Base-by-base conservation (phyloP, 768 basidiomycete species). In the Suillus sp. region DNA sequence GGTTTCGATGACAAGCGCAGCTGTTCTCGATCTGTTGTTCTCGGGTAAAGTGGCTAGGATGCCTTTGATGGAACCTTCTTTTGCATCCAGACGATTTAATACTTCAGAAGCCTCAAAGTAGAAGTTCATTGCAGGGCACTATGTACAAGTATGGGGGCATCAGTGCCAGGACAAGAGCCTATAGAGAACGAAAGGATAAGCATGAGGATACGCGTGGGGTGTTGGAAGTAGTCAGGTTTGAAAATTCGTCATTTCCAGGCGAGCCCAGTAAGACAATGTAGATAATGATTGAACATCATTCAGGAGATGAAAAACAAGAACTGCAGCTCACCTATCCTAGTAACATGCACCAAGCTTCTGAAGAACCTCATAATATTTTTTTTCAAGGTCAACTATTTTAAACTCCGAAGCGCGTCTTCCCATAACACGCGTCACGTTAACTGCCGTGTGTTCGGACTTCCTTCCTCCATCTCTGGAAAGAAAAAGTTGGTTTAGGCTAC, bases 21-120 rank as follows among this genome's bases (percentile, higher is more conserved):
- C 84, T 6, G 88, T 89, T 59, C 93, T 82, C 71, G 91, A 92
- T 70, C 90, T 84, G 67, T 84, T 83, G 76, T 89, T 88, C 72
- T 89, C 86, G 32, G 91, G 86, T 34, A 95, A 79, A 61, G 86
- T 84, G 22, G 86, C 86, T 47, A 96, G 78, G 38, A 94, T 76
- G 60, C 95, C 85, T 72, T 96, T 95, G 71, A 98, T 91, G 16
- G 93, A 96, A n/a, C 95, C 95, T 75, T 94, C 83, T 74, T 91
- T 95, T 50, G 86, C 84, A 73, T 96, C 92, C 64, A 98, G 83
- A 68, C 88, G 89, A 73, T 96, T 94, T 69, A 98, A 80, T 5
- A 88, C 83, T 70, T 87, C 83, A 67, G 90, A 90, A 67, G 94
- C 93, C 74, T 93, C 89, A 79, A 94, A 94, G 80, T 97, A 97